Percentiles rank a stretch among this genome's conserved stretches.
Evolutionary conservation across 768 basidiomycete species (phyloP).

Genomic region (Panus rudis): DNA sequence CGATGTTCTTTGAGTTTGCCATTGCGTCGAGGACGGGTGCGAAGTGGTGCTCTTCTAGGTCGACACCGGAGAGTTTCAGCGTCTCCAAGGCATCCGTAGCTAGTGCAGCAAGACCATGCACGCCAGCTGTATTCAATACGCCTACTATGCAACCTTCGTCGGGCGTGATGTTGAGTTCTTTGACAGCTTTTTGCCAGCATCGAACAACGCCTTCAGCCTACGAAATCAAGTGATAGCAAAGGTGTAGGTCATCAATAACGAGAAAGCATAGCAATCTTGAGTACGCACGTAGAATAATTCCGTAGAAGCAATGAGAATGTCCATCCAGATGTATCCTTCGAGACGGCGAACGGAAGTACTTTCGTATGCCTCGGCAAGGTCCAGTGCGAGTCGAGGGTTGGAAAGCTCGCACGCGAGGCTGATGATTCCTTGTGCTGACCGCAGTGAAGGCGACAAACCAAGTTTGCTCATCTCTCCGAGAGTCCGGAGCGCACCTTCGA

Average conservation of each 20-base stretch:
- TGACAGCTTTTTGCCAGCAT: constrained; percentile 57
- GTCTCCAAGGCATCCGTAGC: constrained; percentile 58
- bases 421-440: constrained; percentile 46
- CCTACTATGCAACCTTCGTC: constrained; percentile 70
- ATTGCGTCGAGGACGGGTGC: constrained; percentile 70
- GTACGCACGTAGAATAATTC: constrained; percentile 59
- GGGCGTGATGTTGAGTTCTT: constrained; percentile 45
- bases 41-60: constrained; percentile 66
- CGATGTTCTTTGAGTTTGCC: constrained; percentile 51
- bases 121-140: constrained; percentile 67
- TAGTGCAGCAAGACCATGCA: constrained; percentile 63
- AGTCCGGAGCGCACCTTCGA: constrained; percentile 60
- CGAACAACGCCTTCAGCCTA: constrained; percentile 61
- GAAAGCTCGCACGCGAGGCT: constrained; percentile 44
- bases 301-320: constrained; percentile 59
- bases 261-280: not conserved
- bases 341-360: constrained; percentile 44
- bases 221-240: not conserved
- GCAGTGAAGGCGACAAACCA: constrained; percentile 43
- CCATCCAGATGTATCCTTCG: constrained; percentile 51
- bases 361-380: constrained; percentile 61
- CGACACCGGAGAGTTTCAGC: constrained; percentile 40
- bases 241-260: not conserved
- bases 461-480: constrained; percentile 50
- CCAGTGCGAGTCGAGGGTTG: constrained; percentile 62